phyloP scores from a whole-genome alignment of 1,284 basidiomycete genomes.

The Phenoliferia sp. region DNA sequence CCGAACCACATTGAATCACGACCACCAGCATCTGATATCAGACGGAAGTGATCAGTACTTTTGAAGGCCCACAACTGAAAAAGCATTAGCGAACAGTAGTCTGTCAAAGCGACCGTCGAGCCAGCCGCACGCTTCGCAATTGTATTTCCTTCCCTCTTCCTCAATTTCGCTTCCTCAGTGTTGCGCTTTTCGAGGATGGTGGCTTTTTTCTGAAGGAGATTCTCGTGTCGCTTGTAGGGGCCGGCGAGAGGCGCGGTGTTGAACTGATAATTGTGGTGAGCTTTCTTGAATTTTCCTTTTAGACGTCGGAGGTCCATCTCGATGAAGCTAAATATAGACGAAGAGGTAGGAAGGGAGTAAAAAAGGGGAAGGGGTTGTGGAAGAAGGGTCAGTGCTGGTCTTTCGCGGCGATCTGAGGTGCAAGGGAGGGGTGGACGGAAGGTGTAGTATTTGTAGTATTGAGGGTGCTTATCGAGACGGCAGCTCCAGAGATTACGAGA shows the following conservation, averaged over 20 bases:
- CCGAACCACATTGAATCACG: constrained; percentile 30
- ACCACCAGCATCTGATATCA: constrained; percentile 20
- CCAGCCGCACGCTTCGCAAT: constrained; percentile 7
- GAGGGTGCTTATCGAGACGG: too few species aligned
- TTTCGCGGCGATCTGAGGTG: too few species aligned
- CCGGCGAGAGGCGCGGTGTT: constrained; percentile 16
- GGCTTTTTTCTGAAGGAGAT: constrained; percentile 14
- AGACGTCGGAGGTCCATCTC: constrained; percentile 20
- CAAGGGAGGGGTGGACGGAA: too few species aligned
- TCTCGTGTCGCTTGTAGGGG: constrained; percentile 11
- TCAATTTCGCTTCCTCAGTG: constrained; percentile 12
- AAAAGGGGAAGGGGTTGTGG: background rate
- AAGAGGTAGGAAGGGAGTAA: background rate
- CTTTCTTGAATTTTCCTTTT: constrained; percentile 12
- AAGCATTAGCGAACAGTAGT: constrained; percentile 23
- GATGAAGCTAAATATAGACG: constrained; percentile 17
- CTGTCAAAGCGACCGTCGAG: constrained; percentile 14
- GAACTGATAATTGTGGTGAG: constrained; percentile 1
- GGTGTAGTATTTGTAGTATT: too few species aligned
- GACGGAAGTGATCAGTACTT: background rate
- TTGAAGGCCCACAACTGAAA: background rate
- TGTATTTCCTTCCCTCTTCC: too few species aligned
- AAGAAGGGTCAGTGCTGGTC: background rate
- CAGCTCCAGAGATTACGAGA: too few species aligned
- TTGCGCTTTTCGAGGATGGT: constrained; percentile 13